Conservation (phyloP, 805 yeast species). For the Hanseniaspora mollemarum region DNA sequence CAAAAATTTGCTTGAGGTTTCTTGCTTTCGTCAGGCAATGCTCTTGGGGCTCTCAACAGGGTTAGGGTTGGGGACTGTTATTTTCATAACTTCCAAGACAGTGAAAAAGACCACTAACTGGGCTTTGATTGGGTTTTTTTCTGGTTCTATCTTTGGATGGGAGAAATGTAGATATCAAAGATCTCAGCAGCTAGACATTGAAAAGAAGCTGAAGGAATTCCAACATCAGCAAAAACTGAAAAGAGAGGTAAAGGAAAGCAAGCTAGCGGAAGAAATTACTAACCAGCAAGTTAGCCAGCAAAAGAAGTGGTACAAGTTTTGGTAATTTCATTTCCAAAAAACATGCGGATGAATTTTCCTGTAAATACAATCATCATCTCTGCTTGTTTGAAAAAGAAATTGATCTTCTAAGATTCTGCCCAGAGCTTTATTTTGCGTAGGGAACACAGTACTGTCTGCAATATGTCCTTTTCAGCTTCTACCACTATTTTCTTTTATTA, state of each 20-base stretch:
- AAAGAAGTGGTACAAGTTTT: slow-evolving; percentile 27
- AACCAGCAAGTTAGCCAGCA: neutral
- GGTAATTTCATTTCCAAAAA: slow-evolving; percentile 20
- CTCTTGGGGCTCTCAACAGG: slow-evolving; percentile 61
- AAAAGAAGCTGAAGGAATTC: slow-evolving; percentile 50
- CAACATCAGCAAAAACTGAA: slow-evolving; percentile 31
- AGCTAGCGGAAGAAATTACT: slow-evolving; percentile 11
- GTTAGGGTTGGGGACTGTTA: slow-evolving; percentile 57
- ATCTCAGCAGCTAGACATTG: slow-evolving; percentile 52
- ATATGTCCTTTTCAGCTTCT: too few relatives aligned
- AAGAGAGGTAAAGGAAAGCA: slow-evolving; percentile 22
- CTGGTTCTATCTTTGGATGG: slow-evolving; percentile 81
- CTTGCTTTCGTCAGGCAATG: slow-evolving; percentile 73
- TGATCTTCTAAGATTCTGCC: too few relatives aligned
- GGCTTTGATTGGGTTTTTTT: slow-evolving; percentile 66
- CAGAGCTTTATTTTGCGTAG: too few relatives aligned
- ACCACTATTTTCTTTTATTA: too few relatives aligned
- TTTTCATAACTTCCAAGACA: slow-evolving; percentile 55
- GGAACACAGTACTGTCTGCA: too few relatives aligned
- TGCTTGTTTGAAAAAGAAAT: too few relatives aligned
- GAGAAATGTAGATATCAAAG: slow-evolving; percentile 77
- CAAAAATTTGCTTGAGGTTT: slow-evolving; percentile 44
- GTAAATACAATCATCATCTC: too few relatives aligned
- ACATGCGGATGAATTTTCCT: neutral
- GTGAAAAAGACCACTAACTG: slow-evolving; percentile 60